Evolutionary conservation across 2,329 filamentous ascomycete genomes (phyloP).

Genomic region (Metarhizium sp.): DNA sequence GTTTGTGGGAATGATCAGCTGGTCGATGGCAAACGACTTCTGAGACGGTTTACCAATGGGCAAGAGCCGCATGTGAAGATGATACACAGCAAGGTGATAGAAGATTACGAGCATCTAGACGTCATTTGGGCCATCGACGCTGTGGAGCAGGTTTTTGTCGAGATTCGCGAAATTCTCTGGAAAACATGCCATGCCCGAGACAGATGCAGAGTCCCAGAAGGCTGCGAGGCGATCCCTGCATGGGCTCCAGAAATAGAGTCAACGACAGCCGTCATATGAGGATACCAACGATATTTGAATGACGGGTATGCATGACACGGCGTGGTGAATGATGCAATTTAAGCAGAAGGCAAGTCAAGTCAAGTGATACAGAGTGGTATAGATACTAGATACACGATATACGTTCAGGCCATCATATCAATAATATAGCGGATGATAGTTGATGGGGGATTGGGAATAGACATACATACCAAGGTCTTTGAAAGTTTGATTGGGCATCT

Average conservation of each 20-base stretch:
- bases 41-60: conserved; percentile 64
- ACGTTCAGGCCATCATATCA: neutral
- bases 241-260: neutral
- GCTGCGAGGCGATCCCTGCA: conserved; percentile 38
- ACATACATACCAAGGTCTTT: neutral
- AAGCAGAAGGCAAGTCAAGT: no score
- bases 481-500: no score
- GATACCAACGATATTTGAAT: neutral
- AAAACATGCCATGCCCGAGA: conserved; percentile 53
- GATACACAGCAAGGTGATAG: conserved; percentile 74
- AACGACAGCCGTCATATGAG: neutral
- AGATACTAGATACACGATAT: neutral
- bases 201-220: conserved; percentile 53
- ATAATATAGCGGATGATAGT: neutral
- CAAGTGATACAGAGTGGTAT: no score
- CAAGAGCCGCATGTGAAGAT: conserved; percentile 73
- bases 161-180: conserved; percentile 78
- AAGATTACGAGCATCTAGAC: conserved; percentile 87
- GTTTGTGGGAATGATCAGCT: conserved; percentile 74
- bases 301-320: neutral
- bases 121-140: conserved; percentile 92
- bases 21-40: conserved; percentile 68
- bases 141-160: conserved; percentile 70
- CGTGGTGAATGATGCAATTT: no score
- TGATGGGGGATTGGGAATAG: neutral